A percentile compares a stretch with the other conserved stretches of the same genome.
Evolutionary conservation across 1,284 basidiomycete genomes (phyloP).

Genomic region (Stereum hirsutum): DNA sequence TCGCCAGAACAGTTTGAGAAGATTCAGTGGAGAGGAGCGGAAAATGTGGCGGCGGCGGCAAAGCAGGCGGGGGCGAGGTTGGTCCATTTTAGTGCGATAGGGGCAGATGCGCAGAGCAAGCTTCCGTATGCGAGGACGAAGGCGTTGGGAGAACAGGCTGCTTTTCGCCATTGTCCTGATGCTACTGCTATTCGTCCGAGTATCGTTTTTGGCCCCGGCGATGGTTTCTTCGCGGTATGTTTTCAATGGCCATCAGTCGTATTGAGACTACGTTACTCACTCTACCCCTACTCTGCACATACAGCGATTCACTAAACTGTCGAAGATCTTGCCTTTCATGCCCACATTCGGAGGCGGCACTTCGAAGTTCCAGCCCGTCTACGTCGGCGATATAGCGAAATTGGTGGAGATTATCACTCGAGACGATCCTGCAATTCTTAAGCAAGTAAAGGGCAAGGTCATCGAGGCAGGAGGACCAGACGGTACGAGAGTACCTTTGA

Average conservation of each 20-base stretch:
- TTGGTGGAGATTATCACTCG: conserved; percentile 51
- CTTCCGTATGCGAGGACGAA: conserved; percentile 55
- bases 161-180: conserved; percentile 34
- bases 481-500: conserved; percentile 28
- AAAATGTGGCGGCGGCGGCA: conserved; percentile 48
- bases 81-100: conserved; percentile 56
- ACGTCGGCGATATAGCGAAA: conserved; percentile 53
- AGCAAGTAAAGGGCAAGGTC: conserved; percentile 40
- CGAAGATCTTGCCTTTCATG: conserved; percentile 52
- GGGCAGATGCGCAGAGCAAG: conserved; percentile 36
- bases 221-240: conserved; percentile 61
- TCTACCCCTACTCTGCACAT: conserved; percentile 7
- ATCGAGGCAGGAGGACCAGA: conserved; percentile 66
- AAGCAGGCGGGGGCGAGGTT: conserved; percentile 39
- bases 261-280: not conserved
- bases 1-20: conserved; percentile 42
- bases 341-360: conserved; percentile 65
- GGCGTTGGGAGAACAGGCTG: conserved; percentile 48
- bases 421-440: conserved; percentile 28
- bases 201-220: conserved; percentile 64
- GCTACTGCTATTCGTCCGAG: conserved; percentile 61
- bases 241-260: not conserved
- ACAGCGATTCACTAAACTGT: conserved; percentile 52
- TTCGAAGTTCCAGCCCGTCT: conserved; percentile 63
- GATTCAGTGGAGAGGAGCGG: conserved; percentile 54